A percentile compares a stretch with the other conserved stretches of the same genome.
These are phyloP conservation scores for Capsella bursapastoris DNA, from an alignment of 345 rosid genomes.

Conservation along the genomic window DNA sequence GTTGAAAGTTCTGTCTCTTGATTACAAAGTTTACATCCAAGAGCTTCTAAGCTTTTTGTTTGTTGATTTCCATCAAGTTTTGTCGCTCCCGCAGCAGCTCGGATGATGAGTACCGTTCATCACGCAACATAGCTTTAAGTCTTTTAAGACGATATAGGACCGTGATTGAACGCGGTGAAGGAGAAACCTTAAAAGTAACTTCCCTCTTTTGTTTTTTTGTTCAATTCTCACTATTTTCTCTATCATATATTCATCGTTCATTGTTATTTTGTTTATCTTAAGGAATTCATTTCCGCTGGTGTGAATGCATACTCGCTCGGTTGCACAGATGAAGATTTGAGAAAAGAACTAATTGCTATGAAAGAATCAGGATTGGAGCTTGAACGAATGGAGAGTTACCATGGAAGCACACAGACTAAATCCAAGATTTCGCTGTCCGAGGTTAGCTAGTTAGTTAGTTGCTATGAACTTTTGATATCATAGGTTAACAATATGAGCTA, in stretches of 20 bases:
- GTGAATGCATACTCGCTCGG: conserved; percentile 93
- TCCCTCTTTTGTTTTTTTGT: neutral
- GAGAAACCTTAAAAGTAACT: conserved; percentile 82
- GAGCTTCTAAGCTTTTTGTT: neutral
- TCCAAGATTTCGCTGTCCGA: conserved; percentile 65
- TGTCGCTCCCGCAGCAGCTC: conserved; percentile 54
- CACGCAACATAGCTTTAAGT: conserved; percentile 85
- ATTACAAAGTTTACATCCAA: conserved; percentile 3
- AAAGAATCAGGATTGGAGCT: conserved; percentile 73
- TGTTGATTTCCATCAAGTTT: conserved; percentile 44
- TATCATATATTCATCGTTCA: conserved; percentile 11
- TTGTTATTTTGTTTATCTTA: conserved; percentile 23
- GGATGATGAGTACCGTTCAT: conserved; percentile 88
- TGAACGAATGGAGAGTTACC: conserved; percentile 58
- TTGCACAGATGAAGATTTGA: conserved; percentile 77
- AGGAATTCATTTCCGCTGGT: conserved; percentile 90
- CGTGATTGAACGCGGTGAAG: conserved; percentile 89
- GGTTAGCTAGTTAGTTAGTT: conserved; percentile 47
- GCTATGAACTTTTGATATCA: neutral
- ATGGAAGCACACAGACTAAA: conserved; percentile 71
- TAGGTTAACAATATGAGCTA: neutral
- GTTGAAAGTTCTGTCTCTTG: neutral
- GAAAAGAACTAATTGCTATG: conserved; percentile 71
- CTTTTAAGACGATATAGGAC: conserved; percentile 82
- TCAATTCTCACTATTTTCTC: conserved; percentile 4